Evolutionary conservation across 225 moss, liverwort and hornwort genomes (phyloP).

Genomic region (Sphagnum contortum): DNA sequence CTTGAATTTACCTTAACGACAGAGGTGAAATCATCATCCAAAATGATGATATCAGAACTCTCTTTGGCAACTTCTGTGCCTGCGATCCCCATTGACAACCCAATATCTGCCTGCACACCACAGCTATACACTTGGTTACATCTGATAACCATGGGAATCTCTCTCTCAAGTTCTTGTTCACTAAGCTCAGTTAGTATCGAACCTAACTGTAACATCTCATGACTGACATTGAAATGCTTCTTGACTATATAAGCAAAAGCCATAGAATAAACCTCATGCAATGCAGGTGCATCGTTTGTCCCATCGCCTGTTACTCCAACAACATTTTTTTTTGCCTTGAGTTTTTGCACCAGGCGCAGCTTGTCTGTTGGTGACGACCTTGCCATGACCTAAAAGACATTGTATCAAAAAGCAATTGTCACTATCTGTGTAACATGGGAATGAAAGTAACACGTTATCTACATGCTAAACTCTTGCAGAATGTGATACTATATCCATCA

Average conservation of each 20-base stretch:
- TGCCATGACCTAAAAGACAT: constrained; percentile 26
- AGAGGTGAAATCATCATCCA: constrained; percentile 16
- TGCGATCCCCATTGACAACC: constrained; percentile 50
- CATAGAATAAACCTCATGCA: constrained; percentile 8
- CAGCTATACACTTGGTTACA: too few relatives aligned
- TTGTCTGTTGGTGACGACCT: constrained; percentile 46
- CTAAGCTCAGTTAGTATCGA: too few relatives aligned
- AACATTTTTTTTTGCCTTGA: constrained; percentile 25
- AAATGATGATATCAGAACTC: constrained; percentile 50
- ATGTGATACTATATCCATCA: too few relatives aligned
- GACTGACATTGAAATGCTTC: too few relatives aligned
- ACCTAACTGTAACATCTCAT: too few relatives aligned
- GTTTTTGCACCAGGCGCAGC: constrained; percentile 32
- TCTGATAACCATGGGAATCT: too few relatives aligned
- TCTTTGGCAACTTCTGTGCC: constrained; percentile 59
- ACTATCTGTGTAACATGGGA: too few relatives aligned
- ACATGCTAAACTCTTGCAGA: too few relatives aligned
- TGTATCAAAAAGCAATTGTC: too few relatives aligned
- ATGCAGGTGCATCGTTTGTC: constrained; percentile 51
- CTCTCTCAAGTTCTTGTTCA: too few relatives aligned
- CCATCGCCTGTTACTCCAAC: constrained; percentile 57
- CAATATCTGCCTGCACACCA: constrained; percentile 19
- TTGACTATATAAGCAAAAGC: too few relatives aligned
- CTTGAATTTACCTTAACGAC: constrained; percentile 9
- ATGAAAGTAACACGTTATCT: too few relatives aligned